Evolutionary conservation across 306 rosid genomes (phyloP).

Genomic region (Styphnolobium japonicum): DNA sequence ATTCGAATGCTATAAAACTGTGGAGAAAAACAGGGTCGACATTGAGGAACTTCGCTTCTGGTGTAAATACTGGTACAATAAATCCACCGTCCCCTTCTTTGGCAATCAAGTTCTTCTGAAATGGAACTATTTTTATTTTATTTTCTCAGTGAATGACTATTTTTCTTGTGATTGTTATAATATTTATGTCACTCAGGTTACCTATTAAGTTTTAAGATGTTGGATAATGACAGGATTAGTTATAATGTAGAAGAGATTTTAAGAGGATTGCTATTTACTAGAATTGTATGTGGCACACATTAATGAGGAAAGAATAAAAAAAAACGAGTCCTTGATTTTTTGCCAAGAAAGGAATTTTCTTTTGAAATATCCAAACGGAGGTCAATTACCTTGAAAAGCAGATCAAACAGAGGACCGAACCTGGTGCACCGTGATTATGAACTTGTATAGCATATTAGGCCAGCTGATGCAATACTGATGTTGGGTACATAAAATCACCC

Average conservation of each 20-base stretch:
- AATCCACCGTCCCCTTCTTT: neutral
- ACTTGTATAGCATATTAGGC: neutral
- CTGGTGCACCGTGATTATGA: neutral
- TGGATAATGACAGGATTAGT: neutral
- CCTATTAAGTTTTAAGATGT: neutral
- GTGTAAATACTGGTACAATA: conserved; percentile 88
- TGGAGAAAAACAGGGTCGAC: conserved; percentile 66
- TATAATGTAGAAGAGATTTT: neutral
- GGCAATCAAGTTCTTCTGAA: neutral
- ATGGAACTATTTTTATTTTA: neutral
- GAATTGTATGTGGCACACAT: neutral
- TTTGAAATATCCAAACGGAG: neutral
- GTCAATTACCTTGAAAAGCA: conserved; percentile 10
- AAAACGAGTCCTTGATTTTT: neutral
- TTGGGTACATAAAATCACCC: neutral
- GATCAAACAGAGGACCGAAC: conserved; percentile 6
- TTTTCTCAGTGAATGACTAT: too few species aligned
- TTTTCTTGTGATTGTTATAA: neutral
- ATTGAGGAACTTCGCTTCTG: conserved; percentile 86
- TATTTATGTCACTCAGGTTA: neutral
- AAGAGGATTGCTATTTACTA: neutral
- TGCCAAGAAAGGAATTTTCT: neutral
- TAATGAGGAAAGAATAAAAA: neutral
- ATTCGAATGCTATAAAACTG: conserved; percentile 69
- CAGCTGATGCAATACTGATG: neutral